Base-by-base conservation (phyloP, 2,329 filamentous ascomycete genomes). In the Akanthomyces uredinophilus region DNA sequence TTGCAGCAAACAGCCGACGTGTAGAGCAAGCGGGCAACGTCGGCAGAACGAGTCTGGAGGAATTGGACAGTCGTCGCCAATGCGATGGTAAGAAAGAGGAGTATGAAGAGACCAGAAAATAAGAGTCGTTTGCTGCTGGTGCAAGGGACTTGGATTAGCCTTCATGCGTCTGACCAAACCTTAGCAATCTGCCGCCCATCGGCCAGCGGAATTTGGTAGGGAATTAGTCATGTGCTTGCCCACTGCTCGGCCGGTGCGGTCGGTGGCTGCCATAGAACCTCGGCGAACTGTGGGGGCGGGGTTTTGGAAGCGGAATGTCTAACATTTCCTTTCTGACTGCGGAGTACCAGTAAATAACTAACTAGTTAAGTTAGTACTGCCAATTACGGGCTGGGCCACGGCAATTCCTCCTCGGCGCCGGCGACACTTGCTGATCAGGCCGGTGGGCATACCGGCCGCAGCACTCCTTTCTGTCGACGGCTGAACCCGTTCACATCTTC, bases 251-350 rank as follows among this genome's bases (percentile, higher is more conserved):
- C 44, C 60, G 60, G 41, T 32, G 39, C 46, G 46, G 41, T 43
- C 50, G 60, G 57, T 51, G 32, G 61, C 58, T 54, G 47, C 60
- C 52, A 58, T 49, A 60, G 64, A 66, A 60, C 62, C 65, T 63
- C 47, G 62, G 50, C 59, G 63, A 27, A 64, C 13, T 53, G 51
- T 64, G 60, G 59, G 61, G 56, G 55, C 51, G 63, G 60, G 37
- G 56, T 53, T 56, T 35, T 56, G 24, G 53, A 35, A 35, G 7
- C 32, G 32, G 32, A 47, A 57, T 57, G 29, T 22, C n/a, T 24
- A 16, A 20, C 18, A 20, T 44, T 20, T 44, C 11, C 13, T 39
- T 16, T 14, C n/a, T n/a, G n/a, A n/a, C n/a, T n/a, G n/a, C n/a
- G n/a, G n/a, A n/a, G n/a, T n/a, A n/a, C n/a, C n/a, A n/a, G n/a